Conservation (phyloP, 768 basidiomycete genomes). For the Termitomyces heimii region DNA sequence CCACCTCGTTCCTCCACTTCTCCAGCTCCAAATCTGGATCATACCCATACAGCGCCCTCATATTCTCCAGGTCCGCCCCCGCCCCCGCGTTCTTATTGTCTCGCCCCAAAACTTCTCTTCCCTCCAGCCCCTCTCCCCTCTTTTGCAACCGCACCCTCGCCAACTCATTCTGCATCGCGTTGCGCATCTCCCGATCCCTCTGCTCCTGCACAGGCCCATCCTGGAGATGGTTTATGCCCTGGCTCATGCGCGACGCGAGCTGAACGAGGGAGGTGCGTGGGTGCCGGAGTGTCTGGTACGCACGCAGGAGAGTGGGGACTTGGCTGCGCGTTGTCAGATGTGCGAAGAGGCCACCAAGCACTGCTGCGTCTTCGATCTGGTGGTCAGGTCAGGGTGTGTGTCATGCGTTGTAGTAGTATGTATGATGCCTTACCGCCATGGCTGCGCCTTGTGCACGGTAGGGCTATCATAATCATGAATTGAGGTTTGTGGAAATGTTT, state of each 20-base stretch:
- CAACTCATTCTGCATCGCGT: slow-evolving; percentile 38
- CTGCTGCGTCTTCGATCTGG: slow-evolving; percentile 47
- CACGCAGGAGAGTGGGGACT: slow-evolving; percentile 34
- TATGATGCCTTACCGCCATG: slow-evolving; percentile 35
- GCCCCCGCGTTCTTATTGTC: slow-evolving; percentile 50
- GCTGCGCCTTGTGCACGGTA: slow-evolving; percentile 52
- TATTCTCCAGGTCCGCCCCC: slow-evolving; percentile 47
- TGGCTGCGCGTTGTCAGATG: slow-evolving; percentile 36
- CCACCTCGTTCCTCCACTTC: slow-evolving; percentile 33
- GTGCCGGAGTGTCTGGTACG: slow-evolving; percentile 48
- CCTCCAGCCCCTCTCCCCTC: not conserved
- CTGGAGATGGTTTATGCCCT: slow-evolving; percentile 47
- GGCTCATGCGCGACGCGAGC: slow-evolving; percentile 41
- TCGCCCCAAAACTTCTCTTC: not conserved
- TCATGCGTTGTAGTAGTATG: not conserved
- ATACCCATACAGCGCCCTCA: slow-evolving; percentile 40
- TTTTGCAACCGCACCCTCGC: slow-evolving; percentile 2
- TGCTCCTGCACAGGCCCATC: slow-evolving; percentile 52
- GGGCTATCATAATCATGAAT: slow-evolving; percentile 25
- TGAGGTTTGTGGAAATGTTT: too few species aligned
- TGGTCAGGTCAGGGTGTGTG: slow-evolving; percentile 1
- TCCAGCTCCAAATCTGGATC: slow-evolving; percentile 50
- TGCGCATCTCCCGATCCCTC: slow-evolving; percentile 46
- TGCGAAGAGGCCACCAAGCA: slow-evolving; percentile 47
- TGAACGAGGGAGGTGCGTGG: slow-evolving; percentile 45